phyloP scores from a whole-genome alignment of 1,139 yeast genomes.

The Hyphopichia buzzinii region DNA sequence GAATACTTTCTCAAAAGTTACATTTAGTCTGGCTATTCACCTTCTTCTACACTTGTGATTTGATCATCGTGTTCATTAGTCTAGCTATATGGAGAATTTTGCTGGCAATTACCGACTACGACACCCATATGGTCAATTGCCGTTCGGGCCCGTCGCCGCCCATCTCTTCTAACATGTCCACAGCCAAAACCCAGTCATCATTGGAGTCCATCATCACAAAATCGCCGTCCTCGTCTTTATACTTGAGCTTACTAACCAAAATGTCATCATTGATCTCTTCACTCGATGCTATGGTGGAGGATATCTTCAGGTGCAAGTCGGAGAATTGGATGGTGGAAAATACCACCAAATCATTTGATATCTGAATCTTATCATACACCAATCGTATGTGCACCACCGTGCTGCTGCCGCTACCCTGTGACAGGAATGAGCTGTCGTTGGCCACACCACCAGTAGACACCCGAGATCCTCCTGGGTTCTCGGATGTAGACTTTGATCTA shows the following conservation, averaged over 20 bases:
- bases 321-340: slow-evolving; percentile 43
- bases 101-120: too few relatives aligned
- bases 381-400: slow-evolving; percentile 41
- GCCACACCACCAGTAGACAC: slow-evolving; percentile 9
- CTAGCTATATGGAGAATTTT: too few relatives aligned
- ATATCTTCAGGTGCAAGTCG: slow-evolving; percentile 44
- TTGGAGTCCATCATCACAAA: slow-evolving; percentile 82
- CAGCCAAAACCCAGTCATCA: slow-evolving; percentile 66
- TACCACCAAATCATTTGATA: slow-evolving; percentile 36
- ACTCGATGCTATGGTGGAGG: slow-evolving; percentile 33
- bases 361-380: slow-evolving; percentile 45
- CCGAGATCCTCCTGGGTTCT: slow-evolving; percentile 8
- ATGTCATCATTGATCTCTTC: slow-evolving; percentile 34
- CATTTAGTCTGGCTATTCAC: too few relatives aligned
- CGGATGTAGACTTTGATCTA: slow-evolving; percentile 24
- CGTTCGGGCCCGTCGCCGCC: slow-evolving; percentile 19
- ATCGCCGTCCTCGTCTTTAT: slow-evolving; percentile 95
- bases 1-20: too few relatives aligned
- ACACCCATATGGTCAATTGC: slow-evolving; percentile 5
- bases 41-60: too few relatives aligned
- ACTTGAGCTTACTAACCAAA: slow-evolving; percentile 57
- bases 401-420: slow-evolving; percentile 11
- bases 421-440: slow-evolving; percentile 19
- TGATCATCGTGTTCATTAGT: too few relatives aligned
- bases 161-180: slow-evolving; percentile 51